Percentiles rank a stretch among this genome's conserved stretches.
Conservation (phyloP, 495 filamentous ascomycete species). For the Penicillium fimorum region DNA sequence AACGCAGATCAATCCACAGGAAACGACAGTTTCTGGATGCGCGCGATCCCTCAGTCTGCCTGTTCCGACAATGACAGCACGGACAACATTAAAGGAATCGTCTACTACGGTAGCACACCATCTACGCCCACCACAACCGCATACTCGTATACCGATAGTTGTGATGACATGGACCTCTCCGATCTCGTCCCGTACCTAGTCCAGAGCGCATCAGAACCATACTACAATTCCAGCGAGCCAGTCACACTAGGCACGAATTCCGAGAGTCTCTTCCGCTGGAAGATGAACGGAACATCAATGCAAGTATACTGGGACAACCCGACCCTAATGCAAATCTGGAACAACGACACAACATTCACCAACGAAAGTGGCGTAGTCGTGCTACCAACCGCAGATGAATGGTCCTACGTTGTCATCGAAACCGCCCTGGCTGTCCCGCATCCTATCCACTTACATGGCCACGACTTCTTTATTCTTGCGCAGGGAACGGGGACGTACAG, state of each 20-base stretch:
- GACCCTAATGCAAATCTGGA: slow-evolving; percentile 24
- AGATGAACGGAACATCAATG: slow-evolving; percentile 30
- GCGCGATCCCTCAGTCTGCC: slow-evolving; percentile 25
- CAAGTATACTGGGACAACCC: slow-evolving; percentile 28
- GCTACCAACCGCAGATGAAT: slow-evolving; percentile 61
- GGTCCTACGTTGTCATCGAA: slow-evolving; percentile 37
- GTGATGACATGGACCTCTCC: background rate
- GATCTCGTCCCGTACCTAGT: background rate
- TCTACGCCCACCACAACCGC: background rate
- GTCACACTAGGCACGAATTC: background rate
- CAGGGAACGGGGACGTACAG: slow-evolving; percentile 5
- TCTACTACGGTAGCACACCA: background rate
- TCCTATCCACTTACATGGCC: slow-evolving; percentile 81
- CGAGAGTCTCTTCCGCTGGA: slow-evolving; percentile 23
- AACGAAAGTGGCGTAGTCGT: slow-evolving; percentile 23
- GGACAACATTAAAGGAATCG: slow-evolving; percentile 1
- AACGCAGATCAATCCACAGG: slow-evolving; percentile 46
- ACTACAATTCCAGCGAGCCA: background rate
- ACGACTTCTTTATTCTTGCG: slow-evolving; percentile 35
- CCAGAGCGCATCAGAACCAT: background rate
- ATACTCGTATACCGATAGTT: background rate
- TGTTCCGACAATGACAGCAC: slow-evolving; percentile 25
- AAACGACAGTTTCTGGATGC: slow-evolving; percentile 59
- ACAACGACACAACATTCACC: slow-evolving; percentile 6
- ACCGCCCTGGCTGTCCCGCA: slow-evolving; percentile 51